These are phyloP conservation scores for Paracorniculantispora psalliotae DNA, from an alignment of 2,329 filamentous ascomycete species.

Conservation along the genomic window DNA sequence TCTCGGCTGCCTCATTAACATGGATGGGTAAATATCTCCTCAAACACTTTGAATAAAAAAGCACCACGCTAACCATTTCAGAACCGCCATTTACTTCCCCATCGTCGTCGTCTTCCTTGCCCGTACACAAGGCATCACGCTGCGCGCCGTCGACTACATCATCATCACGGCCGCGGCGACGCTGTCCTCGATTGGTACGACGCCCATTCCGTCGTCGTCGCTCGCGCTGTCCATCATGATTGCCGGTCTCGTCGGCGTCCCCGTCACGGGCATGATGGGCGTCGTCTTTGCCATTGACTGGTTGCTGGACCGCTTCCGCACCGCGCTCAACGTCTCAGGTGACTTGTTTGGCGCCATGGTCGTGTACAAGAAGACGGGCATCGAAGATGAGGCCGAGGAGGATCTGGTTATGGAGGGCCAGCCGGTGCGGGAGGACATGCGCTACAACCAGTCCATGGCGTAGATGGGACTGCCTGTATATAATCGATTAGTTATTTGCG, in stretches of 20 bases:
- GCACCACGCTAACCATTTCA: slow-evolving; percentile 18
- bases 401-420: not conserved
- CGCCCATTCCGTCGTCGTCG: slow-evolving; percentile 48
- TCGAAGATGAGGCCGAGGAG: slow-evolving; percentile 18
- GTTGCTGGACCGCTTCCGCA: slow-evolving; percentile 53
- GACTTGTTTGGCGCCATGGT: slow-evolving; percentile 42
- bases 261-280: slow-evolving; percentile 45
- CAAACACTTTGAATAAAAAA: not conserved
- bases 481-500: not conserved
- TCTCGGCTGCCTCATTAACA: slow-evolving; percentile 45
- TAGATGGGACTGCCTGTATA: not conserved
- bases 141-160: slow-evolving; percentile 42
- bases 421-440: not conserved
- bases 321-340: slow-evolving; percentile 45
- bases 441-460: not conserved
- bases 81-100: slow-evolving; percentile 52
- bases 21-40: slow-evolving; percentile 35
- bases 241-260: slow-evolving; percentile 38
- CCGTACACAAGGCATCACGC: slow-evolving; percentile 41
- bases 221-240: slow-evolving; percentile 50
- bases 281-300: slow-evolving; percentile 51
- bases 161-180: slow-evolving; percentile 45
- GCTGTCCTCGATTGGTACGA: slow-evolving; percentile 48
- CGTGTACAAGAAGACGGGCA: slow-evolving; percentile 35
- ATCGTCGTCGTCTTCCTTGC: slow-evolving; percentile 49